These are phyloP conservation scores for Diaporthe aspalathi DNA, from an alignment of 2,329 filamentous ascomycete genomes.

Conservation along the genomic window DNA sequence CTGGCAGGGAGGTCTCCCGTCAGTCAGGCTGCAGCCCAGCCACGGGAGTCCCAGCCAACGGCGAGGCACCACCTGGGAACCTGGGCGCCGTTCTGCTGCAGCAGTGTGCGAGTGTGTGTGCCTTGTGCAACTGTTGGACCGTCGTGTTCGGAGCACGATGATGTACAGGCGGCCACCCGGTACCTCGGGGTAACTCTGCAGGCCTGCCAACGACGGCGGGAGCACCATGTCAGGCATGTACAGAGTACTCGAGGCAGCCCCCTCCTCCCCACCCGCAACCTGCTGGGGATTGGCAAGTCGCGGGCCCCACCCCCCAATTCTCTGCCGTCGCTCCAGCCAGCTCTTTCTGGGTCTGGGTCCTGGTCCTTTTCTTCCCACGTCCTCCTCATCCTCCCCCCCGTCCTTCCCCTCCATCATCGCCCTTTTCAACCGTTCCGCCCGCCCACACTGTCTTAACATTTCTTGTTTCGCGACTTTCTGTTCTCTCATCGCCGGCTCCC, in stretches of 20 bases:
- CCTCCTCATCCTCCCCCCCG: conserved; percentile 36
- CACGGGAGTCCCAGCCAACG: conserved; percentile 31
- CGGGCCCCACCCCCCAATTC: conserved; percentile 19
- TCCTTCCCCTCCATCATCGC: conserved; percentile 34
- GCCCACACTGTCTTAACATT: not conserved
- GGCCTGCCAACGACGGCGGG: conserved; percentile 26
- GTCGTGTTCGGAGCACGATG: too few relatives aligned
- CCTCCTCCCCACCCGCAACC: conserved; percentile 9
- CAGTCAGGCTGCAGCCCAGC: conserved; percentile 33
- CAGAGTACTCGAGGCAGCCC: not conserved
- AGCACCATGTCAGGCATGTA: not conserved
- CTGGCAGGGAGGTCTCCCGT: conserved; percentile 25
- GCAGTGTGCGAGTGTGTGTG: conserved; percentile 20
- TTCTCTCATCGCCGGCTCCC: conserved; percentile 6
- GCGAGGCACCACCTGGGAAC: conserved; percentile 31
- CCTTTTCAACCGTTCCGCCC: conserved; percentile 28
- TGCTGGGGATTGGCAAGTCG: conserved; percentile 19
- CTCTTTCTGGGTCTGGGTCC: conserved; percentile 32
- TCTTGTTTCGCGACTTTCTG: conserved; percentile 1
- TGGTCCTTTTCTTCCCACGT: conserved; percentile 37
- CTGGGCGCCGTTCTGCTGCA: conserved; percentile 24
- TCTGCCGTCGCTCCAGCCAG: conserved; percentile 15
- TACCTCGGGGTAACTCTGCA: conserved; percentile 19
- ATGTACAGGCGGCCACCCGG: conserved; percentile 17
- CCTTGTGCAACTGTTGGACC: conserved; percentile 31